Evolutionary conservation across 768 basidiomycete genomes (phyloP), one percentile per base, ranked within the genome.

Genomic region (Pleurotus sapidus): DNA sequence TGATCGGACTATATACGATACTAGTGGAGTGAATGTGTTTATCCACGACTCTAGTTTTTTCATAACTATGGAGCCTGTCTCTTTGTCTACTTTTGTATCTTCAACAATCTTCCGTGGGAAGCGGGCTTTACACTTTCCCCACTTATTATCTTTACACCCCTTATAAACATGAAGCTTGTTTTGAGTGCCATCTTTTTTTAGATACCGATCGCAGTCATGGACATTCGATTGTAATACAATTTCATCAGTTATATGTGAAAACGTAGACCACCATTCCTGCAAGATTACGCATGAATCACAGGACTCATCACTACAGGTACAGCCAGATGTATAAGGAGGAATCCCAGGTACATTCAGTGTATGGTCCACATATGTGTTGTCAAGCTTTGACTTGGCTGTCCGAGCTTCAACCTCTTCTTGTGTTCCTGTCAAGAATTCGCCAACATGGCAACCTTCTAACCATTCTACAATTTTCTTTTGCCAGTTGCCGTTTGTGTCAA

Each of bases 401-500:
- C 46, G 46, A 7, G 50, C 58, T 38, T n/a, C 18, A 6, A 72
- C 61, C 25, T 72, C 67, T 25, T 58, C 57, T 23, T 65, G 56
- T 6, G 60, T 59, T 0, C 67, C 70, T 15, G 61, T 66, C 34
- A 67, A 37, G 60, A 72, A 75, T 45, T 74, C 67, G 20, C 71
- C 70, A 0, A 54, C 48, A 46, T 65, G 62, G n/a, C 27, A 46
- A 42, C 61, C 55, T 48, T 73, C 69, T 2, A 73, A 51, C 38
- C 63, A 73, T 1, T 56, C 37, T 3, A 68, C 46, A 8, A 73
- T 23, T 30, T 49, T 39, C 23, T 58, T 58, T 27, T 66, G 55
- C 42, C 42, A 43, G n/a, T 5, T 5, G 9, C 42, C 42, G 15
- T 43, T 43, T 5, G n/a, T 20, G 20, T 43, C 42, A 6, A 43